Conservation (phyloP, 106 monocot genomes). For the Acorus calamus region DNA sequence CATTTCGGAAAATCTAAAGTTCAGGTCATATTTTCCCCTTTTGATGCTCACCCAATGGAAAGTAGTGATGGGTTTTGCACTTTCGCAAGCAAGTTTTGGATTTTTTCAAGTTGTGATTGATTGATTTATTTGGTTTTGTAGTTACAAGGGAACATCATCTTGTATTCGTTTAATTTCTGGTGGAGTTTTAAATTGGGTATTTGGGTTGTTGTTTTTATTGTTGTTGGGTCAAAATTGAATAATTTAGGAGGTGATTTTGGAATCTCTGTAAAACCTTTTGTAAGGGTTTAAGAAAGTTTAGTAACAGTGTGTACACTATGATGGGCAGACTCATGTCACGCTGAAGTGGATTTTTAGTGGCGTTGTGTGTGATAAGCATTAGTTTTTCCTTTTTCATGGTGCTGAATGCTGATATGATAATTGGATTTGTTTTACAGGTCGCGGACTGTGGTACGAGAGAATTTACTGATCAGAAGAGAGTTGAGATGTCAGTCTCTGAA, state of each 20-base stretch:
- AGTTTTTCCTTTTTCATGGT: background rate
- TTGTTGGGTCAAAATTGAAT: too few relatives aligned
- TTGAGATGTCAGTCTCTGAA: conserved; percentile 71
- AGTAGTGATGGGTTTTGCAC: too few relatives aligned
- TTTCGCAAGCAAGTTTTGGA: background rate
- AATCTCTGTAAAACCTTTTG: too few relatives aligned
- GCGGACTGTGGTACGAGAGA: conserved; percentile 71
- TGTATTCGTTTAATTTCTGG: background rate
- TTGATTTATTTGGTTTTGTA: too few relatives aligned
- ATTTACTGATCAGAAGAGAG: conserved; percentile 76
- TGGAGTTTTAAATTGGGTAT: background rate
- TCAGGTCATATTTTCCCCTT: conserved; percentile 21
- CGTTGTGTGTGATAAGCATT: background rate
- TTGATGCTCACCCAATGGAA: background rate
- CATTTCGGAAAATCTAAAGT: conserved; percentile 49
- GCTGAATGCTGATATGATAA: background rate
- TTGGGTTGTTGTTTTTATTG: too few relatives aligned
- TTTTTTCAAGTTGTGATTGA: too few relatives aligned
- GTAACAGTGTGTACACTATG: too few relatives aligned
- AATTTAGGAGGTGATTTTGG: too few relatives aligned
- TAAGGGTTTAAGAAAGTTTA: too few relatives aligned
- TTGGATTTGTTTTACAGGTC: conserved; percentile 29
- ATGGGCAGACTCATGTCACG: too few relatives aligned
- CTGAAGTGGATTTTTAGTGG: background rate
- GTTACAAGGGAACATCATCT: conserved; percentile 1